Evolutionary conservation across 441 rosid species (phyloP), one percentile per base, ranked within the genome.

Genomic region (Flueggea neowawraea): DNA sequence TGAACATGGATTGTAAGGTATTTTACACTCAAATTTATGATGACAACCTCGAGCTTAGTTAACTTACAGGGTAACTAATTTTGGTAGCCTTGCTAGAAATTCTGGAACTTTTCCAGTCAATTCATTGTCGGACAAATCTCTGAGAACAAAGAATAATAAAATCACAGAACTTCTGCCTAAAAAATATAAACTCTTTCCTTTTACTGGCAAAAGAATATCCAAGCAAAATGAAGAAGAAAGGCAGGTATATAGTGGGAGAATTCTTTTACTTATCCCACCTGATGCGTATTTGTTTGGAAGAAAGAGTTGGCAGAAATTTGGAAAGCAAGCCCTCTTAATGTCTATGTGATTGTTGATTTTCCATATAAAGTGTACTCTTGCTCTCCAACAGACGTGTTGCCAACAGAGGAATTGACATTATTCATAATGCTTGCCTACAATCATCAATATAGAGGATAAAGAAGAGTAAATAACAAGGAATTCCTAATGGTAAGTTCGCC

Each of bases 221-320:
- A 33, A 52, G 41, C 15, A 6, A 22, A n/a, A 50, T 36, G 44
- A 12, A 44, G 22, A 8, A 13, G 39, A 48, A 36, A 51, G 64
- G 41, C 47, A 55, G 52, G 28, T 11, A 68, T 28, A 48, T 39
- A 51, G 32, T n/a, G 14, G 65, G 12, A 53, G 11, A 58, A 28
- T 31, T 50, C n/a, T 54, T 50, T 31, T n/a, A 31, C 57, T 54
- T 60, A 12, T 50, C 47, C 15, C 78, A 88, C 98, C 96, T 94
- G 98, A 69, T 15, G 66, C 61, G 98, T 82, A 75, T 94, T 94
- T 66, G 97, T 94, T 71, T 94, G 97, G 73, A 94, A 94, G 69
- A 94, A 94, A 16, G 98, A 94, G 75, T 94, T 94, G 77, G 98
- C 97, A 3, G 98, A 94, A 64, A 94, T 94, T 70, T 90, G 90